Conservation (phyloP, 306 rosid species). For the Herpetospermum pedunculosum region DNA sequence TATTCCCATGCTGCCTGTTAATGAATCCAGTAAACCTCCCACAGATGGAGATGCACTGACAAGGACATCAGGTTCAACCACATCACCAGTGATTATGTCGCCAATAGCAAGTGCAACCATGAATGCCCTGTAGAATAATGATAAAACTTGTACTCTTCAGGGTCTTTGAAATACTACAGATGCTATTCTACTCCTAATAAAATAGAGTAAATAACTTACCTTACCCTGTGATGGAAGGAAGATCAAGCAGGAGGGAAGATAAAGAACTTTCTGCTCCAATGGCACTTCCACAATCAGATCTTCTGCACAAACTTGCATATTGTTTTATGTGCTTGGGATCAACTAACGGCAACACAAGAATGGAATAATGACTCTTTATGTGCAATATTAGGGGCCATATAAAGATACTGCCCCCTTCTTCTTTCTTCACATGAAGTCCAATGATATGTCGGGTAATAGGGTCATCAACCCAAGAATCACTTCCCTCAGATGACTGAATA, state of each 20-base stretch:
- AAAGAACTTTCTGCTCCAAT: conserved; percentile 57
- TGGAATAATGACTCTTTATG: conserved; percentile 39
- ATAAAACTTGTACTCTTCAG: conserved; percentile 9
- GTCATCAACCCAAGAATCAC: conserved; percentile 96
- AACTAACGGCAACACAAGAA: conserved; percentile 67
- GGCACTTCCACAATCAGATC: conserved; percentile 74
- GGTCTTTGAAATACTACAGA: conserved; percentile 7
- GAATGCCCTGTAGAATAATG: conserved; percentile 48
- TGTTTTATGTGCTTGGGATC: conserved; percentile 68
- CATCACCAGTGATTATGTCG: conserved; percentile 65
- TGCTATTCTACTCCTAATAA: conserved; percentile 7
- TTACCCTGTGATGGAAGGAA: conserved; percentile 98
- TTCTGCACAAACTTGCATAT: conserved; percentile 49
- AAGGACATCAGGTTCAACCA: conserved; percentile 73
- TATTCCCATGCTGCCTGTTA: conserved; percentile 78
- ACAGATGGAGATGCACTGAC: conserved; percentile 74
- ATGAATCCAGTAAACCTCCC: conserved; percentile 87
- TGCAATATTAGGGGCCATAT: conserved; percentile 86
- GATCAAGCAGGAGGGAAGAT: conserved; percentile 74
- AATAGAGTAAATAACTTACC: conserved; percentile 45
- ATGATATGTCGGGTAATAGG: conserved; percentile 77
- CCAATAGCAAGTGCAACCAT: conserved; percentile 89
- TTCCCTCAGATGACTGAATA: conserved; percentile 54
- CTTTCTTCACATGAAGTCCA: conserved; percentile 47
- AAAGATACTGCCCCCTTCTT: conserved; percentile 36